Evolutionary conservation across 148 eudicot genomes (phyloP), one percentile per base, ranked within the genome.

Genomic region (Spergularia marina): DNA sequence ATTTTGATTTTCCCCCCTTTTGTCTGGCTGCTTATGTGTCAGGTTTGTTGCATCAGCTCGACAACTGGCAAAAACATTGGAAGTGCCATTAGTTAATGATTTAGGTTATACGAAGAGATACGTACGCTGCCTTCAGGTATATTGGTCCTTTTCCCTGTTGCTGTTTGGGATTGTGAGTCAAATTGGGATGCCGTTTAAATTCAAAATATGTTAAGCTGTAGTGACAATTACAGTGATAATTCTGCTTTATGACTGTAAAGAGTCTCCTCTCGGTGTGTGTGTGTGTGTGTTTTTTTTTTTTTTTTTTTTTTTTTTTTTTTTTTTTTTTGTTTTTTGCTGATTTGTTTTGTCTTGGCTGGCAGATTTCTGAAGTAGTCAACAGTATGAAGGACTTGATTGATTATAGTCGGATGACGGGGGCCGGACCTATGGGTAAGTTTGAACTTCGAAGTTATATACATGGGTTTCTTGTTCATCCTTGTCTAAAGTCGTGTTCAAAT

Each of bases 381-480:
- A 93, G 98, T 77, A 91, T 93, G 98, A 93, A 89, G 72, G 98
- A 93, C 86, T 84, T 94, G 86, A 94, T 94, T 65, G 98, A 94
- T 81, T 88, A 89, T 76, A 91, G 98, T 81, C 82, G 92, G 73
- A 77, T 82, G 73, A 91, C 97, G 54, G 84, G 88, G 65, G 85
- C 83, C 10, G 98, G 98, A 73, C 98, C 98, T 39, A 94, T 91
- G 97, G 97, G 98, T 94, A 86, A 88, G 91, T 62, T 69, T 72
- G 12, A 86, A 88, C 90, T 62, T 69, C 69, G 12, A 63, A 17
- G 30, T 23, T 62, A 34, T 44, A n/a, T 59, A 75, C 51, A 9
- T 61, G 8, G 34, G 0, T 36, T 51, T 12, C 5, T 44, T 16
- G 12, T 56, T 8, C 25, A 12, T 36, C 53, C 61, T 68, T 51